These are phyloP conservation scores for Penicillium sp. DNA, from an alignment of 2,329 filamentous ascomycete species.

Conservation along the genomic window DNA sequence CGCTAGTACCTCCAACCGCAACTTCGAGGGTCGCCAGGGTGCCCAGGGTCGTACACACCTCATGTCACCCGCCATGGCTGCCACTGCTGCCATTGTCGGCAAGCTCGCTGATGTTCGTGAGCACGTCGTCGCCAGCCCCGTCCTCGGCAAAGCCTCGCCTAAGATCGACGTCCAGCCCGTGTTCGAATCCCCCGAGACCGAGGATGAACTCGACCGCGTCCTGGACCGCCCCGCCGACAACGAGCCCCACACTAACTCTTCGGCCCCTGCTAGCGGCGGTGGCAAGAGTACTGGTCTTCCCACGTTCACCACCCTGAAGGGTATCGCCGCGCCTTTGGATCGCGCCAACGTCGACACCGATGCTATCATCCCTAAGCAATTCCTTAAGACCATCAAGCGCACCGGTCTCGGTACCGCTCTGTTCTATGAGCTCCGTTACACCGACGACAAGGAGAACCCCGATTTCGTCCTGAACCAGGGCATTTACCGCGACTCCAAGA, in stretches of 20 bases:
- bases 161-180: constrained; percentile 60
- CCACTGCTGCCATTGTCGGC: constrained; percentile 82
- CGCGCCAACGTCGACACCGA: constrained; percentile 96
- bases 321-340: constrained; percentile 83
- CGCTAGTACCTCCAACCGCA: constrained; percentile 92
- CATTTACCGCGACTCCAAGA: constrained; percentile 79
- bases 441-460: constrained; percentile 71
- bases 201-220: constrained; percentile 63
- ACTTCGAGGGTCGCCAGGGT: constrained; percentile 95
- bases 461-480: constrained; percentile 88
- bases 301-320: constrained; percentile 79
- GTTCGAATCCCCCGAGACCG: constrained; percentile 57
- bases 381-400: constrained; percentile 98
- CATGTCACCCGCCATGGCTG: constrained; percentile 97
- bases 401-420: constrained; percentile 85
- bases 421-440: constrained; percentile 81
- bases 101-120: constrained; percentile 91
- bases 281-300: constrained; percentile 64
- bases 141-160: constrained; percentile 51
- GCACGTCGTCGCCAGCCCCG: constrained; percentile 53
- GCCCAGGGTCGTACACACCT: constrained; percentile 87
- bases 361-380: constrained; percentile 98
- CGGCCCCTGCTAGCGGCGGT: constrained; percentile 27
- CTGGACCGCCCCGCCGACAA: constrained; percentile 63
- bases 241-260: constrained; percentile 61